A percentile compares a stretch with the other conserved stretches of the same genome.
Conservation (phyloP, 352 stramenopile species). For the Pythium inflatum region DNA sequence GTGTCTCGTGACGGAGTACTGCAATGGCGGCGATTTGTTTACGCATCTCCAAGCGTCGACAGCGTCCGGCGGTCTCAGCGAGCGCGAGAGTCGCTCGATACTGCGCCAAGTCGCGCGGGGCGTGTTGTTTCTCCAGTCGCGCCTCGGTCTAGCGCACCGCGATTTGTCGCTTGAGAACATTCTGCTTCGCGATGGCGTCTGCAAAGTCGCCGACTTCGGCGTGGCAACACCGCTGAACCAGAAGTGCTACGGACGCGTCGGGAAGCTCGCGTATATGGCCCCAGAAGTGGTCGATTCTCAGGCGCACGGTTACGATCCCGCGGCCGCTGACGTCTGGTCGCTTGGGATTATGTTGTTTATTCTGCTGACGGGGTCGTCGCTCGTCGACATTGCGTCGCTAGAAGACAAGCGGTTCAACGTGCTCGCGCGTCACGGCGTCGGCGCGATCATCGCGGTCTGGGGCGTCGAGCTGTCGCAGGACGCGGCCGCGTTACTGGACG, state of each 20-base stretch:
- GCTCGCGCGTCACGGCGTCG: conserved; percentile 73
- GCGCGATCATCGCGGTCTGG: conserved; percentile 77
- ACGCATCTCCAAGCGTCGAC: too few species aligned
- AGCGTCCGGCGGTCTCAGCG: conserved; percentile 52
- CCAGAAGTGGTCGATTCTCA: conserved; percentile 91
- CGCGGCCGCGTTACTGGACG: conserved; percentile 52
- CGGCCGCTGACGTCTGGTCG: conserved; percentile 93
- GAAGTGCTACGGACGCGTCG: conserved; percentile 66
- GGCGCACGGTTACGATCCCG: too few species aligned
- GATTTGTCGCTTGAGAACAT: conserved; percentile 98
- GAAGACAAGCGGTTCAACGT: conserved; percentile 91
- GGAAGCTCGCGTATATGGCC: conserved; percentile 98
- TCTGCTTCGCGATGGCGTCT: conserved; percentile 74
- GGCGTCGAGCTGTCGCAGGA: conserved; percentile 27
- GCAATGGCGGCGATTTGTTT: conserved; percentile 71
- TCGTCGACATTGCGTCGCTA: conserved; percentile 86
- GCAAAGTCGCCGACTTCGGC: conserved; percentile 75
- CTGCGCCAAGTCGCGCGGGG: conserved; percentile 74
- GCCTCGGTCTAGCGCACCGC: conserved; percentile 88
- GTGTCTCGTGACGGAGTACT: conserved; percentile 67
- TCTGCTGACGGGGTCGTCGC: conserved; percentile 91
- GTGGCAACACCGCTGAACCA: conserved; percentile 59
- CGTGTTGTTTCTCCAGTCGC: conserved; percentile 62
- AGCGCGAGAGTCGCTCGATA: conserved; percentile 52
- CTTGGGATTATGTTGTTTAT: conserved; percentile 94